A percentile compares a stretch with the other conserved stretches of the same genome.
These are phyloP conservation scores for Brettanomyces naardenensis DNA, from an alignment of 805 yeast genomes.

Conservation along the genomic window DNA sequence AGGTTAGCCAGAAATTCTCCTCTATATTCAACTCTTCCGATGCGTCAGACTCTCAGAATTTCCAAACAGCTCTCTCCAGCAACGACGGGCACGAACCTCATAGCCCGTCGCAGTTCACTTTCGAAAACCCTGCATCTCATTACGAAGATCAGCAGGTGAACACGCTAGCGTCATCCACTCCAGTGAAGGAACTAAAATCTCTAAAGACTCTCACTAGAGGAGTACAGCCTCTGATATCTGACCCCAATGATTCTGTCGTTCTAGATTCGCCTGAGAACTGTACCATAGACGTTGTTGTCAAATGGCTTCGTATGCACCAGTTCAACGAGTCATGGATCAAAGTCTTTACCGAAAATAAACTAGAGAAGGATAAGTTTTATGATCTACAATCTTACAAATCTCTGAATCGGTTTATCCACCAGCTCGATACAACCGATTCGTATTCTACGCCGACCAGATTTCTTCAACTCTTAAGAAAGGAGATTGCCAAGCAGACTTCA, in stretches of 20 bases:
- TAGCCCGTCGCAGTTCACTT: neutral
- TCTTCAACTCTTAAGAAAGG: constrained; percentile 43
- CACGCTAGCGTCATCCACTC: neutral
- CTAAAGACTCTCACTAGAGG: constrained; percentile 10
- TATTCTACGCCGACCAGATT: constrained; percentile 49
- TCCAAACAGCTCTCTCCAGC: too few species aligned
- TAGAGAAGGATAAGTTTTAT: constrained; percentile 58
- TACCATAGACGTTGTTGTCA: neutral
- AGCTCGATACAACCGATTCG: constrained; percentile 33
- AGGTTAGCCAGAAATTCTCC: neutral
- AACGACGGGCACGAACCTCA: too few species aligned
- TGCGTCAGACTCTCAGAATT: neutral
- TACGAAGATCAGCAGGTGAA: neutral
- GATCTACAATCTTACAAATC: constrained; percentile 59
- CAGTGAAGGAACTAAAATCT: neutral
- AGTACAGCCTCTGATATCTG: constrained; percentile 1
- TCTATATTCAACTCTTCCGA: neutral
- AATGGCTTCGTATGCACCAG: constrained; percentile 26
- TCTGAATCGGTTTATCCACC: constrained; percentile 23
- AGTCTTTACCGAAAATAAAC: constrained; percentile 47
- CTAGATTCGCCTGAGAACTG: constrained; percentile 1
- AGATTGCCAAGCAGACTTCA: neutral
- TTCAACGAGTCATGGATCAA: constrained; percentile 73
- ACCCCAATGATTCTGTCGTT: neutral
- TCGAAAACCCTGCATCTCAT: neutral